Conservation (phyloP, 495 filamentous ascomycete species). For the Xylaria acuta region DNA sequence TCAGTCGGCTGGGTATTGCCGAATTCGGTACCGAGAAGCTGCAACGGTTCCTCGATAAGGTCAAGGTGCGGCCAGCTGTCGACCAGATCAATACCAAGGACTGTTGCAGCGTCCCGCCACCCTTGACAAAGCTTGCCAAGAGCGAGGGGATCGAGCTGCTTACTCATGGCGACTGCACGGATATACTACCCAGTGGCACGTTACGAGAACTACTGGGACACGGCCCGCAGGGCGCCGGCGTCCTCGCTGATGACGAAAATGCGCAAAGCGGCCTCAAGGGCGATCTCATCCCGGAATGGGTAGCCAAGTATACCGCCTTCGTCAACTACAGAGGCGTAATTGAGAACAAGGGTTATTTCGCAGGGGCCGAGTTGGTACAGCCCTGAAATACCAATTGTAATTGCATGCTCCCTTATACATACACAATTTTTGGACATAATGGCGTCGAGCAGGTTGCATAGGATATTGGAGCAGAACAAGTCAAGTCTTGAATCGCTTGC, state of each 20-base stretch:
- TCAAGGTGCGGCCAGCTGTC: constrained; percentile 77
- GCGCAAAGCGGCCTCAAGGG: constrained; percentile 66
- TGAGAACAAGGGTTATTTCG: constrained; percentile 98
- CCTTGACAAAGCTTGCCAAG: constrained; percentile 84
- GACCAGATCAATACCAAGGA: constrained; percentile 98
- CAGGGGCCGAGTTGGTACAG: constrained; percentile 69
- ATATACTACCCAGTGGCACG: constrained; percentile 86
- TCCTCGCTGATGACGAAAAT: constrained; percentile 61
- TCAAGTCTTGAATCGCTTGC: neutral
- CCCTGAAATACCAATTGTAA: constrained; percentile 25
- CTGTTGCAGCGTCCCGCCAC: constrained; percentile 93
- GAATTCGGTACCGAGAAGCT: constrained; percentile 90
- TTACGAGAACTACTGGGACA: constrained; percentile 80
- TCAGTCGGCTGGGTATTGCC: constrained; percentile 78
- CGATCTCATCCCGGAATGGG: constrained; percentile 87
- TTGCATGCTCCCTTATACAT: constrained; percentile 14
- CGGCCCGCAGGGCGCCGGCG: constrained; percentile 66
- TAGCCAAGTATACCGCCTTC: constrained; percentile 98
- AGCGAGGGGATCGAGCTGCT: constrained; percentile 83
- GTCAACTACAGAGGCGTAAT: constrained; percentile 95
- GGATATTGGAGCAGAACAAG: constrained; percentile 15
- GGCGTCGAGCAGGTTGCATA: constrained; percentile 23
- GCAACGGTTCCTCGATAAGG: constrained; percentile 59
- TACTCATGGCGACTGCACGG: constrained; percentile 92
- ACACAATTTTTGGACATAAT: constrained; percentile 6